These are phyloP conservation scores for Sutorius eximius DNA, from an alignment of 1,284 basidiomycete species.

Conservation along the genomic window DNA sequence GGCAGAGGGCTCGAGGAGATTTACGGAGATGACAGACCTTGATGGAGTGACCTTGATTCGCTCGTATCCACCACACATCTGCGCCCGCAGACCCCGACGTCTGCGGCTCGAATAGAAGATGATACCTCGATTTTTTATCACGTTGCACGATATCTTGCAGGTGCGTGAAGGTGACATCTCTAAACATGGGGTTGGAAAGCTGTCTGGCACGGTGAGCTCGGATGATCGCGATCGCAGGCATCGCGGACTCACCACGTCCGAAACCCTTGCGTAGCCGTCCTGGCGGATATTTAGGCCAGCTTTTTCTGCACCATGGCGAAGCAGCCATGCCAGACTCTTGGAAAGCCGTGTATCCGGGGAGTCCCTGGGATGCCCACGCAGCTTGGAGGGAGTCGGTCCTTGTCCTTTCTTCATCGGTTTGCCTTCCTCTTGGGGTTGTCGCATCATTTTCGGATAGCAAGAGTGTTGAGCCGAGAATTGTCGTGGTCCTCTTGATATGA, in stretches of 20 bases:
- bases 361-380: conserved; percentile 30
- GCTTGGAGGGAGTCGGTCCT: conserved; percentile 20
- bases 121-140: conserved; percentile 80
- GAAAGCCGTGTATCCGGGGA: conserved; percentile 40
- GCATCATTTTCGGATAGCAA: conserved; percentile 14
- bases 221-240: background rate
- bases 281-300: conserved; percentile 57
- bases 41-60: conserved; percentile 93
- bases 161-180: conserved; percentile 51
- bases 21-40: conserved; percentile 45
- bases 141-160: conserved; percentile 72
- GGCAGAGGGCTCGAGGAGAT: background rate
- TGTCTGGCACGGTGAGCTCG: conserved; percentile 26
- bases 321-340: conserved; percentile 66
- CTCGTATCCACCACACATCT: conserved; percentile 80
- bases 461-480: conserved; percentile 5
- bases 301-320: conserved; percentile 69
- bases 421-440: conserved; percentile 5
- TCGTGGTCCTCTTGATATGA: conserved; percentile 1
- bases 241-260: conserved; percentile 52
- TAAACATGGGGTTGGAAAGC: conserved; percentile 55
- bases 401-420: conserved; percentile 13
- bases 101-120: conserved; percentile 62
- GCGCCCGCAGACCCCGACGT: conserved; percentile 31
- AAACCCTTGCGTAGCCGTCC: conserved; percentile 66